Percentiles rank a stretch among this genome's conserved stretches.
These are phyloP conservation scores for Xylaria multiplex DNA, from an alignment of 2,329 filamentous ascomycete species.

Conservation along the genomic window DNA sequence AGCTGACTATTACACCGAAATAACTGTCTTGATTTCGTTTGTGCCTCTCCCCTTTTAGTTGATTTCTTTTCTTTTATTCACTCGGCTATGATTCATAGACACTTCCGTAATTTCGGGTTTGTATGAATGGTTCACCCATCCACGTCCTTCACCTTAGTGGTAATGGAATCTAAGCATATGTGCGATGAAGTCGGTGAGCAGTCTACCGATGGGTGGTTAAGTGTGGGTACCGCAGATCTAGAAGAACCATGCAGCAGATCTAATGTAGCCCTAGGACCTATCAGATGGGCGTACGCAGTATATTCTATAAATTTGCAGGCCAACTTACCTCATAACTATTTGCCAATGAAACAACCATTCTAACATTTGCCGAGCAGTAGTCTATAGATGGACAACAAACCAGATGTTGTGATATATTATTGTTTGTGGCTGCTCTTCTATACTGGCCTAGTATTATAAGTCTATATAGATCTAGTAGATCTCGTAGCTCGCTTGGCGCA, in stretches of 20 bases:
- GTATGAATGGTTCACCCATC: not conserved
- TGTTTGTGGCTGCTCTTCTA: conserved; percentile 4
- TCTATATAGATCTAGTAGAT: conserved; percentile 4
- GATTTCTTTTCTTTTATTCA: no score
- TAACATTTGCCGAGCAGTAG: not conserved
- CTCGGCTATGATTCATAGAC: no score
- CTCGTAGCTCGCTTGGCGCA: conserved; percentile 3
- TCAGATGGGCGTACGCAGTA: not conserved
- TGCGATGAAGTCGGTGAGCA: conserved; percentile 24
- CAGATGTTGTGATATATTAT: conserved; percentile 4
- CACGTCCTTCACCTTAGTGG: not conserved
- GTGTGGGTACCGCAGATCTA: conserved; percentile 13
- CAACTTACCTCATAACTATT: not conserved
- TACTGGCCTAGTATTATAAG: not conserved
- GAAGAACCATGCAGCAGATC: conserved; percentile 30
- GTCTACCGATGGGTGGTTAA: not conserved
- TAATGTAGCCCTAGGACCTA: conserved; percentile 13
- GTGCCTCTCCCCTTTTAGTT: no score
- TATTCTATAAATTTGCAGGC: not conserved
- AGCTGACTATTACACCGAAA: not conserved
- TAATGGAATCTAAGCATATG: not conserved
- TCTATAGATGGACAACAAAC: not conserved
- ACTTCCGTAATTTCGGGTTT: no score
- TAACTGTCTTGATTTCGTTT: no score
- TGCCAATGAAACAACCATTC: not conserved